Conservation (phyloP, 345 rosid genomes). For the Eutrema heterophyllum region DNA sequence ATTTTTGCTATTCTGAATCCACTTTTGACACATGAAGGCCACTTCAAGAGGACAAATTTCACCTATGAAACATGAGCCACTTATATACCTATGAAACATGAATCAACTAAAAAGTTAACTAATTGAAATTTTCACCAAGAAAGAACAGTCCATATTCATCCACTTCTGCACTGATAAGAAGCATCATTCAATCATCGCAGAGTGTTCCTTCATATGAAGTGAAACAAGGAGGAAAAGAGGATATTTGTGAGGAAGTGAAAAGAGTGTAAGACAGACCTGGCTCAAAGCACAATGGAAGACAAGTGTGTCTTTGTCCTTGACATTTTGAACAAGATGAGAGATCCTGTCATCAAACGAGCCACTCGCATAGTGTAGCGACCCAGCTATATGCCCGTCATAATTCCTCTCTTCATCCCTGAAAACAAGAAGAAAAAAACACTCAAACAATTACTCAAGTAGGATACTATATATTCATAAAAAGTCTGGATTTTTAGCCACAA, state of each 20-base stretch:
- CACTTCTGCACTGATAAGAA: neutral
- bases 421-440: neutral
- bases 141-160: neutral
- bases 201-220: neutral
- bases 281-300: conserved; percentile 96
- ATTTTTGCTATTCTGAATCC: neutral
- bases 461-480: neutral
- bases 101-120: neutral
- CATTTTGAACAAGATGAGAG: conserved; percentile 65
- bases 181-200: neutral
- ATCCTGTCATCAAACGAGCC: conserved; percentile 62
- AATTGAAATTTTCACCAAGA: neutral
- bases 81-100: conserved; percentile 6
- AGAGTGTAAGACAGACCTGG: conserved; percentile 48
- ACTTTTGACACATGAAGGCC: neutral
- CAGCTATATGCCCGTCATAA: conserved; percentile 91
- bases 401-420: conserved; percentile 87
- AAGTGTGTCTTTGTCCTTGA: conserved; percentile 86
- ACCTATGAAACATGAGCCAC: neutral
- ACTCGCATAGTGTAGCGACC: conserved; percentile 84
- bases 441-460: neutral
- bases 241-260: neutral
- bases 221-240: neutral
- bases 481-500: neutral
- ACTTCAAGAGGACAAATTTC: neutral